Percentiles rank a stretch among this genome's conserved stretches.
Evolutionary conservation across 2,329 filamentous ascomycete genomes (phyloP).

Genomic region (Scytalidium sp.): DNA sequence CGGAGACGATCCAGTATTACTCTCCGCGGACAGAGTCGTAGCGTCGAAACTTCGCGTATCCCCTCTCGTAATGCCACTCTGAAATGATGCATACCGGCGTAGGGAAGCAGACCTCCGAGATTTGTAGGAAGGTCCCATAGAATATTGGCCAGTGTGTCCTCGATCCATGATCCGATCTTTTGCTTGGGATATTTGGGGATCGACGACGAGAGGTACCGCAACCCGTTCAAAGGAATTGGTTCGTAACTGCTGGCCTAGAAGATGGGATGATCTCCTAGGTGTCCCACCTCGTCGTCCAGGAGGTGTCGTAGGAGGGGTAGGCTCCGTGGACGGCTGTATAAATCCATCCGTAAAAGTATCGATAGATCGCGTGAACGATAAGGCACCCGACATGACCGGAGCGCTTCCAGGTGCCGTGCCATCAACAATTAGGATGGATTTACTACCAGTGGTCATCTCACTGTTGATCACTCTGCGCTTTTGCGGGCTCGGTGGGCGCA

Average conservation of each 20-base stretch:
- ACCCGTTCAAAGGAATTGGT: constrained; percentile 26
- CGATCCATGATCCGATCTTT: constrained; percentile 19
- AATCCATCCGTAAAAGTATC: constrained; percentile 54
- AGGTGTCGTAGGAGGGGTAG: constrained; percentile 61
- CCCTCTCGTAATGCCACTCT: constrained; percentile 49
- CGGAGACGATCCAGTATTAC: constrained; percentile 42
- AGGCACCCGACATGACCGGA: constrained; percentile 45
- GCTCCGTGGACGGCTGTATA: constrained; percentile 45
- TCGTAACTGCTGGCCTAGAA: constrained; percentile 41
- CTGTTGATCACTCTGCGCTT: constrained; percentile 16
- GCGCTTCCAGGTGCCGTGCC: constrained; percentile 48
- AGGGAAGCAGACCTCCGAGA: constrained; percentile 51
- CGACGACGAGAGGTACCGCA: constrained; percentile 20
- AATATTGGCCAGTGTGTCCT: constrained; percentile 15
- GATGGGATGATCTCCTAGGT: constrained; percentile 53
- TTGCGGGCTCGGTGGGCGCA: constrained; percentile 12
- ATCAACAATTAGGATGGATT: constrained; percentile 80
- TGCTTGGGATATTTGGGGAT: constrained; percentile 18
- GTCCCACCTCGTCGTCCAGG: constrained; percentile 43
- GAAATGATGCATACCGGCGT: constrained; percentile 57
- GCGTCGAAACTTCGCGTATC: constrained; percentile 61
- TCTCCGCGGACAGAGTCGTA: constrained; percentile 53
- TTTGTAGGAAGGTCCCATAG: constrained; percentile 28
- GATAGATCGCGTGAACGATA: constrained; percentile 40
- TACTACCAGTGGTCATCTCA: constrained; percentile 67